Evolutionary conservation across 1,139 yeast genomes (phyloP).

Genomic region (Saccharomyces pastorianus): DNA sequence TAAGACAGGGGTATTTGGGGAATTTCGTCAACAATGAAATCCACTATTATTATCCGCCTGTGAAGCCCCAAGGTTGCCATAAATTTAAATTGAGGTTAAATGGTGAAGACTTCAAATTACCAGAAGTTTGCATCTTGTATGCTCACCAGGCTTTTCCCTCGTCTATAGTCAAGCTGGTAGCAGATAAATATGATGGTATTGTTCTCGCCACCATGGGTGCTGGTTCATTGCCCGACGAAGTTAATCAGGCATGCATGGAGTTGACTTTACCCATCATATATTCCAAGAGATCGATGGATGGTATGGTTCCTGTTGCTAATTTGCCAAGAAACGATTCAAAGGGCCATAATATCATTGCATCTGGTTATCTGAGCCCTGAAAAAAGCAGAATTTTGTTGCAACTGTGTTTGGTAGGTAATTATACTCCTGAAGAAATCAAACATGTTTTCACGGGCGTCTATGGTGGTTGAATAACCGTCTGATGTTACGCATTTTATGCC

Average conservation of each 20-base stretch:
- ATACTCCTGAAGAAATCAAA: slow-evolving; percentile 38
- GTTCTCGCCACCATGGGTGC: slow-evolving; percentile 68
- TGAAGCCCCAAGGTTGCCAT: slow-evolving; percentile 48
- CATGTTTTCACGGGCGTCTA: slow-evolving; percentile 42
- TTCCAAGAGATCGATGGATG: slow-evolving; percentile 61
- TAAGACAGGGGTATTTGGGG: slow-evolving; percentile 64
- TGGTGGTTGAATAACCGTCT: slow-evolving; percentile 30
- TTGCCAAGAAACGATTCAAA: slow-evolving; percentile 32
- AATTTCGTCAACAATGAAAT: slow-evolving; percentile 60
- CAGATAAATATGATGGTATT: slow-evolving; percentile 43
- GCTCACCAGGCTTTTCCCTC: slow-evolving; percentile 56
- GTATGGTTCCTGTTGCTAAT: slow-evolving; percentile 46
- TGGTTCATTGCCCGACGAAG: slow-evolving; percentile 51
- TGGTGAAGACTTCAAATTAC: slow-evolving; percentile 22
- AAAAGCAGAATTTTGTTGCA: slow-evolving; percentile 56
- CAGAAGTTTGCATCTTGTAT: slow-evolving; percentile 43
- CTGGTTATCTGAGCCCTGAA: slow-evolving; percentile 63
- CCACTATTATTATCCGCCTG: slow-evolving; percentile 57
- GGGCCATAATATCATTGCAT: slow-evolving; percentile 38
- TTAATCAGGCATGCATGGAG: slow-evolving; percentile 36
- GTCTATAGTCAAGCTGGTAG: slow-evolving; percentile 39
- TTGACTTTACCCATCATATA: slow-evolving; percentile 48
- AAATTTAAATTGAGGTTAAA: slow-evolving; percentile 35
- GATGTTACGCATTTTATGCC: too few species aligned
- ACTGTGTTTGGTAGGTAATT: slow-evolving; percentile 43